These are phyloP conservation scores for Calocybe gangraenosa DNA, from an alignment of 768 basidiomycete species.

Conservation along the genomic window DNA sequence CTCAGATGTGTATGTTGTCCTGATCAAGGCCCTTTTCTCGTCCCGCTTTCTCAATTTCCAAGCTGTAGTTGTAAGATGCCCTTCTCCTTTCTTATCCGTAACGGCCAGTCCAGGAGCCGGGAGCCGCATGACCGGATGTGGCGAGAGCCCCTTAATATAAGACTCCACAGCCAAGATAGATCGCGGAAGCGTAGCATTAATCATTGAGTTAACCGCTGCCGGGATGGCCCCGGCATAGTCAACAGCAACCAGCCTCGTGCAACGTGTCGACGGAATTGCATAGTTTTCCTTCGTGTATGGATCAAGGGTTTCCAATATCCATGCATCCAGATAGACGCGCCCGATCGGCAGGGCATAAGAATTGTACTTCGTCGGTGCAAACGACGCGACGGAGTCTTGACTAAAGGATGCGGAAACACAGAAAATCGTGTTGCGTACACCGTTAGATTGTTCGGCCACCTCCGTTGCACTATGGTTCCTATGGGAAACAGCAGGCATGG, in stretches of 20 bases:
- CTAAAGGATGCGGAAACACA: constrained; percentile 82
- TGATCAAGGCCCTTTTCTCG: constrained; percentile 51
- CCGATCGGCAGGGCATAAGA: constrained; percentile 70
- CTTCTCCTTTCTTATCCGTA: constrained; percentile 47
- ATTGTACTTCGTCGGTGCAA: constrained; percentile 70
- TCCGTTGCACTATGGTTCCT: constrained; percentile 34
- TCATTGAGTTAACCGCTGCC: constrained; percentile 77
- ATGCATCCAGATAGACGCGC: constrained; percentile 83
- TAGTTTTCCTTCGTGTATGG: constrained; percentile 94
- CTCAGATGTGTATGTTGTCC: constrained; percentile 47
- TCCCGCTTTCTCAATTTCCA: constrained; percentile 66
- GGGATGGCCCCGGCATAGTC: constrained; percentile 88
- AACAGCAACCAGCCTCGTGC: constrained; percentile 78
- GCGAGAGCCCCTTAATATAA: constrained; percentile 61
- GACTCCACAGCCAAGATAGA: constrained; percentile 71
- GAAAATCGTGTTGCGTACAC: constrained; percentile 64
- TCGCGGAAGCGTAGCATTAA: constrained; percentile 74
- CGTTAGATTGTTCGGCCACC: constrained; percentile 32
- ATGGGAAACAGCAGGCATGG: constrained; percentile 33
- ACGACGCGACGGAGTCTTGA: constrained; percentile 53
- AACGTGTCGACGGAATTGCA: constrained; percentile 88
- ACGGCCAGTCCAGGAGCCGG: constrained; percentile 64
- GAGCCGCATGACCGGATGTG: constrained; percentile 63
- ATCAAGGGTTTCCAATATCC: constrained; percentile 95
- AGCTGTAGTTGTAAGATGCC: constrained; percentile 34